phyloP scores from a whole-genome alignment of 352 stramenopile genomes.

The Phytophthora megakarya region DNA sequence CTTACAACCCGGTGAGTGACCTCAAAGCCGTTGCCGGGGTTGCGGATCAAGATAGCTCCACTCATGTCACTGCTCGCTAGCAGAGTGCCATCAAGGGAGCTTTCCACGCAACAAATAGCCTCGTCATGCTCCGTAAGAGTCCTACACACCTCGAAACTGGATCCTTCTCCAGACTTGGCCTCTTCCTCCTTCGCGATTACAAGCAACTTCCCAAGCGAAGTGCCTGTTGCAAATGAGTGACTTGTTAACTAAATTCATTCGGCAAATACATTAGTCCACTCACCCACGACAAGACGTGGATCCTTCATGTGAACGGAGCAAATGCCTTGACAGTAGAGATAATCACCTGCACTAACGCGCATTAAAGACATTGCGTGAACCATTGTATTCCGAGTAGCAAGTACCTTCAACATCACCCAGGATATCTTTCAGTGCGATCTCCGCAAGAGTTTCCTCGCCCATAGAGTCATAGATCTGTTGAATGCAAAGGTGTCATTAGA shows the following conservation, averaged over 20 bases:
- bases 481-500: background rate
- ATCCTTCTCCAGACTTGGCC: conserved; percentile 46
- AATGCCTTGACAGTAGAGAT: conserved; percentile 68
- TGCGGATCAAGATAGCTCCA: conserved; percentile 62
- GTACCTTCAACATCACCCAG: conserved; percentile 56
- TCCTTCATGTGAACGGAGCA: conserved; percentile 56
- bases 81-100: conserved; percentile 38
- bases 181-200: conserved; percentile 59
- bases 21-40: conserved; percentile 58
- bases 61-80: conserved; percentile 66
- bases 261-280: background rate
- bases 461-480: conserved; percentile 66
- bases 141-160: conserved; percentile 68
- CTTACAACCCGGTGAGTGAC: conserved; percentile 62
- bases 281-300: conserved; percentile 56
- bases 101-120: conserved; percentile 66
- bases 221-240: conserved; percentile 36
- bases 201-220: conserved; percentile 62
- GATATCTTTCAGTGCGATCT: conserved; percentile 63
- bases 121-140: conserved; percentile 60
- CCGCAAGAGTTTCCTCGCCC: conserved; percentile 56
- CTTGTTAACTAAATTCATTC: background rate
- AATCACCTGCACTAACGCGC: conserved; percentile 33
- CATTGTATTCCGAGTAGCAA: background rate
- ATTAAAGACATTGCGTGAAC: background rate